These are phyloP conservation scores for Prunus yedoensis DNA, from an alignment of 331 rosid species.

Conservation along the genomic window DNA sequence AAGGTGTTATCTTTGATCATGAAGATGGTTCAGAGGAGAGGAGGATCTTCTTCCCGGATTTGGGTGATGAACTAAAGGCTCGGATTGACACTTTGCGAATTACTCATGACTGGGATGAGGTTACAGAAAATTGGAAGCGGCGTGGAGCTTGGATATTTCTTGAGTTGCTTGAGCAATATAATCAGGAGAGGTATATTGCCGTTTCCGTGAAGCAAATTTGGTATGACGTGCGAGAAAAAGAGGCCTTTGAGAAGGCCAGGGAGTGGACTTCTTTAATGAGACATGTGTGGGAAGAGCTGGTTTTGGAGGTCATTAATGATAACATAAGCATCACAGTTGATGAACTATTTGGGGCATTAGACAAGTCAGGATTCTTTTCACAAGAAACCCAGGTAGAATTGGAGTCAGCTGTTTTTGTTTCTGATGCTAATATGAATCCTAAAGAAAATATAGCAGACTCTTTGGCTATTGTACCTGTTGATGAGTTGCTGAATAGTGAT, in stretches of 20 bases:
- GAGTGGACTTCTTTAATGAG: constrained; percentile 66
- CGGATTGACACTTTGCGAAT: constrained; percentile 41
- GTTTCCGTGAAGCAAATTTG: constrained; percentile 78
- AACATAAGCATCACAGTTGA: constrained; percentile 33
- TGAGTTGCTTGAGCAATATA: constrained; percentile 62
- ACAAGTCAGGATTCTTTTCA: constrained; percentile 32
- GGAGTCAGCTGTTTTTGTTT: constrained; percentile 30
- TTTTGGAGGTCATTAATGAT: constrained; percentile 49
- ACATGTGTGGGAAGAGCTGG: constrained; percentile 52
- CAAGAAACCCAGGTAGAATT: constrained; percentile 19
- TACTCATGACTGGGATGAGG: constrained; percentile 80
- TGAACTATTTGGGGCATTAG: constrained; percentile 32
- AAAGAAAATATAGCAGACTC: constrained; percentile 18
- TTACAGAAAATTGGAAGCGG: constrained; percentile 47
- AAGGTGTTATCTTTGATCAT: constrained; percentile 78
- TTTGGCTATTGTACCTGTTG: constrained; percentile 14
- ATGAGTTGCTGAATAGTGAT: constrained; percentile 1
- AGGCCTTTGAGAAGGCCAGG: constrained; percentile 42
- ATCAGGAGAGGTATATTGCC: constrained; percentile 33
- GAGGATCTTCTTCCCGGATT: constrained; percentile 71
- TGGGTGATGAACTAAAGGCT: constrained; percentile 69
- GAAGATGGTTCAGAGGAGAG: constrained; percentile 51
- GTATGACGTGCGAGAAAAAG: constrained; percentile 62
- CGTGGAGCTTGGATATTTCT: constrained; percentile 78
- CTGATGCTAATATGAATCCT: constrained; percentile 10